Percentiles rank a stretch among this genome's conserved stretches.
Evolutionary conservation across 192 early-diverging fungal species (phyloP).

Genomic region (Cladochytrium replicatum): DNA sequence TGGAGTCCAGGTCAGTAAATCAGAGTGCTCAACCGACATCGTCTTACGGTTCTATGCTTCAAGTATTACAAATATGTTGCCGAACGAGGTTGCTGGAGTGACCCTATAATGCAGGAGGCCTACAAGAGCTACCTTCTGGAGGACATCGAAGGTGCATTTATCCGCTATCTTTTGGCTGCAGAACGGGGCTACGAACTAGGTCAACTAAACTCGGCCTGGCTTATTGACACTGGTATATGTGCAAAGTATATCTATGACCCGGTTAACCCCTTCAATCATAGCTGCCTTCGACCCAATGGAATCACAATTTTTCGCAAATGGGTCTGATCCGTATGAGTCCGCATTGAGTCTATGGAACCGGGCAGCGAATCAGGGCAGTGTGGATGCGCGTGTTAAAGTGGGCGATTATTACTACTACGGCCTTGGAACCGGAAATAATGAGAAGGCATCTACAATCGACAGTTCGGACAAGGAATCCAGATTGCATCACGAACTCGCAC

Average conservation of each 20-base stretch:
- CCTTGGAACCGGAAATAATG: slow-evolving; percentile 45
- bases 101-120: slow-evolving; percentile 50
- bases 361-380: slow-evolving; percentile 85
- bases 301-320: too few relatives aligned
- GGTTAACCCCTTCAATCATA: too few relatives aligned
- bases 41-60: slow-evolving; percentile 4
- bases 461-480: too few relatives aligned
- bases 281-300: too few relatives aligned
- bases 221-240: slow-evolving; percentile 67
- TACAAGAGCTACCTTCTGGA: slow-evolving; percentile 44
- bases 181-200: slow-evolving; percentile 82
- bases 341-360: slow-evolving; percentile 88
- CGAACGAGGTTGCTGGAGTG: slow-evolving; percentile 79
- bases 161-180: slow-evolving; percentile 75
- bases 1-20: slow-evolving; percentile 49
- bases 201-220: slow-evolving; percentile 82
- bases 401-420: slow-evolving; percentile 91
- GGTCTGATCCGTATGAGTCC: slow-evolving; percentile 42
- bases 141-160: slow-evolving; percentile 57
- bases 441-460: neutral
- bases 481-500: neutral
- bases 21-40: neutral
- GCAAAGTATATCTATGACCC: too few relatives aligned
- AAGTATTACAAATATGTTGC: slow-evolving; percentile 68
- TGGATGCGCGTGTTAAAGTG: slow-evolving; percentile 81